Conservation (phyloP, 202 grass and related monocot genomes). For the Brachypodium distachyon region DNA sequence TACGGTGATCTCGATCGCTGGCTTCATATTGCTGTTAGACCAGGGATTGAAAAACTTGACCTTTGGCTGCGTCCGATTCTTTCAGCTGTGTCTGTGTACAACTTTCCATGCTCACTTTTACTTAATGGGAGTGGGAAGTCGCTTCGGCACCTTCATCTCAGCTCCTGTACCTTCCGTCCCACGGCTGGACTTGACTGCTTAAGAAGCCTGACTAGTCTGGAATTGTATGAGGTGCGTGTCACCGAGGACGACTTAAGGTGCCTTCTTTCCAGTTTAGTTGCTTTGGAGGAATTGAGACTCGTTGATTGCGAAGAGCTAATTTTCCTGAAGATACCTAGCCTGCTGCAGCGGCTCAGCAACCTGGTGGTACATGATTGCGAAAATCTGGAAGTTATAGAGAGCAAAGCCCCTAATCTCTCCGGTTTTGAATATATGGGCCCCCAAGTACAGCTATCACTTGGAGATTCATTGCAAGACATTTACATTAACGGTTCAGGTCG, state of each 20-base stretch:
- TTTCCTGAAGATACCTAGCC: not conserved
- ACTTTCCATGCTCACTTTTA: not conserved
- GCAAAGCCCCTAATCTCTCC: not conserved
- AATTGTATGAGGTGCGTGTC: not conserved
- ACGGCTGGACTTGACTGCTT: not conserved
- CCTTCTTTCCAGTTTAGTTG: not conserved
- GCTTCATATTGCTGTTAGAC: not conserved
- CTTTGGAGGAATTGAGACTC: not conserved
- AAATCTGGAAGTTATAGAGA: not conserved
- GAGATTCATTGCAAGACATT: not conserved
- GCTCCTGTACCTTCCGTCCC: not conserved
- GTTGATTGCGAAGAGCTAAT: not conserved
- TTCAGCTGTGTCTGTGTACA: not conserved
- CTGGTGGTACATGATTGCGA: not conserved
- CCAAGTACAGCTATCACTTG: not conserved
- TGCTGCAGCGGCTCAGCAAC: not conserved
- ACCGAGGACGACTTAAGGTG: not conserved
- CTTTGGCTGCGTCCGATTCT: not conserved
- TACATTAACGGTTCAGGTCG: not conserved
- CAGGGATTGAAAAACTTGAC: not conserved
- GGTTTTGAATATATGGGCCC: not conserved
- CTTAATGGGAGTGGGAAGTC: not conserved
- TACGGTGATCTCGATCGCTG: not conserved
- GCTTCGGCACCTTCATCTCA: not conserved
- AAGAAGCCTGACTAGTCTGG: not conserved